Evolutionary conservation across 2,329 filamentous ascomycete genomes (phyloP).

Genomic region (Alternaria metachromatica): DNA sequence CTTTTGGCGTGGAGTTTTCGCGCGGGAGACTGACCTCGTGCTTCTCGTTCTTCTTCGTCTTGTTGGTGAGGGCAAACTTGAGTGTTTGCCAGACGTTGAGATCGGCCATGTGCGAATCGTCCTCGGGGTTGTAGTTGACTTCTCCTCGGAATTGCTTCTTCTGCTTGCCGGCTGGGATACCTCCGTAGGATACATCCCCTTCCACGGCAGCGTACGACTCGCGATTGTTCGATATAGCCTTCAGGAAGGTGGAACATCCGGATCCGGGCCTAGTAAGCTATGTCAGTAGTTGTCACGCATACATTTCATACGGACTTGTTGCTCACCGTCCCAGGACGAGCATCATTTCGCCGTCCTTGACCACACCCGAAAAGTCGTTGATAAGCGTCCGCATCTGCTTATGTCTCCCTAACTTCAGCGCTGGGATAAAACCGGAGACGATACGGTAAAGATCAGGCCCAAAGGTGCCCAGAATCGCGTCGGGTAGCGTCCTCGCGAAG

Average conservation of each 20-base stretch:
- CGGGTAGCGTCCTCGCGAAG: slow-evolving; percentile 74
- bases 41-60: slow-evolving; percentile 71
- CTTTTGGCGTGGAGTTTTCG: neutral
- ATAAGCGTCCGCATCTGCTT: slow-evolving; percentile 64
- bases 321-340: slow-evolving; percentile 67
- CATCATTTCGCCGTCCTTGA: slow-evolving; percentile 75
- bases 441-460: slow-evolving; percentile 78
- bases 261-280: slow-evolving; percentile 62
- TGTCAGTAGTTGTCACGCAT: neutral
- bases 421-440: slow-evolving; percentile 62
- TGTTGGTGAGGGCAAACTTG: slow-evolving; percentile 75
- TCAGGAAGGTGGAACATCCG: slow-evolving; percentile 79
- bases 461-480: slow-evolving; percentile 78
- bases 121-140: slow-evolving; percentile 79
- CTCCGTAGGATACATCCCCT: slow-evolving; percentile 75
- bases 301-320: neutral
- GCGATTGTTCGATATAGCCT: slow-evolving; percentile 74
- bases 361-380: slow-evolving; percentile 70
- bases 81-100: slow-evolving; percentile 81
- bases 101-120: slow-evolving; percentile 75
- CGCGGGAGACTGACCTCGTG: slow-evolving; percentile 47
- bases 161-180: slow-evolving; percentile 71
- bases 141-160: slow-evolving; percentile 74
- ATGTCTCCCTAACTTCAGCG: slow-evolving; percentile 56
- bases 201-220: slow-evolving; percentile 69